Evolutionary conservation across 75 land plant species (phyloP), one percentile per base, ranked within the genome.

Genomic region (Picea glauca): DNA sequence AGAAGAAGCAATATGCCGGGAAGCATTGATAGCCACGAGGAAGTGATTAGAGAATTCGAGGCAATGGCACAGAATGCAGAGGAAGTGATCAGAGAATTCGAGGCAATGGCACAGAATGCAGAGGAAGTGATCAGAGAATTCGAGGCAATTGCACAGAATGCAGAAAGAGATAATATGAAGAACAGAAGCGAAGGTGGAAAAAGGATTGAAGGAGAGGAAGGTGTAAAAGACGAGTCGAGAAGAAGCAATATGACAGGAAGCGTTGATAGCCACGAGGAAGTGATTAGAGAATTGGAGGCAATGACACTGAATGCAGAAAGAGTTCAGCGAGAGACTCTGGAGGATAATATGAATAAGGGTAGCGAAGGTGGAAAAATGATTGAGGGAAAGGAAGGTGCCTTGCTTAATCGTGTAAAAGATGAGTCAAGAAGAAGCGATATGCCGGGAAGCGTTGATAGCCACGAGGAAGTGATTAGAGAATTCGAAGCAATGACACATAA

Each of bases 251-350:
- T 50, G 60, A 14, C 76, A 0, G 18, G 13, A 30, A 15, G 65
- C 1, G 32, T 1, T 75, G 15, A 23, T 11, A 26, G 62, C 23
- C 0, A 57, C 14, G 30, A 14, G 20, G 20, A n/a, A 13, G 43
- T 86, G 12, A 83, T 79, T 26, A 32, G 59, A 0, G 85, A 84
- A 85, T 88, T 90, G 74, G 88, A 85, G 75, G 75, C 78, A 7
- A 63, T 82, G 11, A 76, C 88, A 9, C 79, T 74, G 81, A 76
- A 85, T 43, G 89, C 88, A 5, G 84, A 33, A 5, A 2, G 6
- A 3, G 78, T 81, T 7, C 91, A 91, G 59, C 65, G 35, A 3
- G 76, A 80, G 77, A 85, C 83, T 8, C 83, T 91, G 31, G 62
- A 81, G 21, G 50, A 4, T 4, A 40, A 40, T 4, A 40, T 40